Evolutionary conservation across 306 rosid genomes (phyloP), one percentile per base, ranked within the genome.

Genomic region (Quercus variabilis): DNA sequence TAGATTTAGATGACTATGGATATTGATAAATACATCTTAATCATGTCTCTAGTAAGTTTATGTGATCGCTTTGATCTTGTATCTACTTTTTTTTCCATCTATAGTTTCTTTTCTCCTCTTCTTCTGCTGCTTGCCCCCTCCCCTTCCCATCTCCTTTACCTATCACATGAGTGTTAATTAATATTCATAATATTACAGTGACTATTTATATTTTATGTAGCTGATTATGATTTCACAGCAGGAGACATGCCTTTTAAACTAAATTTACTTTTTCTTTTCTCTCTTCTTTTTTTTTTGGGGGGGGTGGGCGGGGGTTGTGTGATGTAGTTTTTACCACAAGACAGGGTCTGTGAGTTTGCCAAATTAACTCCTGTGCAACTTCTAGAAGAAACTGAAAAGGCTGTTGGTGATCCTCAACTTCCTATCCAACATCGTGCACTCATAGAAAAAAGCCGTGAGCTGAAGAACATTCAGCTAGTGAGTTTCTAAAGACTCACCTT

Each of bases 261-360:
- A 52, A 49, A 72, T 25, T 56, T 65, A 26, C n/a, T 1, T 6
- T 65, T 46, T 12, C 55, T 26, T 33, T 33, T 19, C 6, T 54
- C 46, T 56, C 28, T 58, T 58, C 55, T 46, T 71, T 56, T 63
- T 78, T 83, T 21, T 78, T 78, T 58, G 69, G n/a, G n/a, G n/a
- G 3, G 3, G 30, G 63, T 49, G 76, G 30, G 80, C 17, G 12
- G 67, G 62, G 33, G 31, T 11, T 69, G 83, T 68, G n/a, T 65
- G 78, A 80, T 60, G 76, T 76, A 95, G 98, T 91, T 95, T 81
- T 87, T 95, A 78, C 98, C 99, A 4, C 99, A 95, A 83, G 99
- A 95, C 81, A 88, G 97, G 85, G 99, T 92, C 82, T 92, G 94
- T 82, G 99, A 93, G 81, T 95, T 95, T 85, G 97, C 98, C n/a